Evolutionary conservation across 2,329 filamentous ascomycete species (phyloP), one percentile per base, ranked within the genome.

Genomic region (Cryphonectria naterciae): DNA sequence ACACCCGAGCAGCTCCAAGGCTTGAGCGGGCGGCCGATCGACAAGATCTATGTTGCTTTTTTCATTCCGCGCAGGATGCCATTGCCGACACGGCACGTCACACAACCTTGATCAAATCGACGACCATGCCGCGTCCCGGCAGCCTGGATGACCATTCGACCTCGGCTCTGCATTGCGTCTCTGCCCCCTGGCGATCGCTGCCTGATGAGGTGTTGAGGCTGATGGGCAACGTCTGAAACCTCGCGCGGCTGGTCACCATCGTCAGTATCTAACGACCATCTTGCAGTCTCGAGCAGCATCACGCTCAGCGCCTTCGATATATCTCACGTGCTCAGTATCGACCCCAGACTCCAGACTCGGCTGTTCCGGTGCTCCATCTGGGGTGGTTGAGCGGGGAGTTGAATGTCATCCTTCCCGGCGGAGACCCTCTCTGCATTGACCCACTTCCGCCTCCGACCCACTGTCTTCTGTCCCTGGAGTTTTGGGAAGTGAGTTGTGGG

Each of bases 1-100:
- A 25, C 35, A 37, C 60, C 60, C 37, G 35, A 41, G n/a, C 39
- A 39, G 61, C 61, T n/a, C 39, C 61, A 28, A 17, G 25, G 25
- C 25, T 52, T 28, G 25, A 49, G 63, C 17, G 63, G 19, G n/a
- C 64, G 35, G 64, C 28, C 56, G 64, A 66, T 66, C 64, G 64
- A 66, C 64, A 28, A 56, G 13, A 56, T 56, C 52, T 56, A 28
- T 56, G n/a, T 56, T 56, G 52, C n/a, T 56, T 56, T 56, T 56
- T 56, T 11, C 11, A 32, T 15, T 28, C 32, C 46, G 28, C 28
- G 64, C 62, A 46, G 41, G 25, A 65, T 25, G 25, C 46, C 60
- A n/a, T 28, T 35, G 28, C 39, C n/a, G 39, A 39, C 39, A 39
- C 25, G 39, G 61, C n/a, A 64, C 7, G 61, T 13, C 5, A 39